Base-by-base conservation (phyloP, 495 filamentous ascomycete species). In the Hyaloscypha variabilis region DNA sequence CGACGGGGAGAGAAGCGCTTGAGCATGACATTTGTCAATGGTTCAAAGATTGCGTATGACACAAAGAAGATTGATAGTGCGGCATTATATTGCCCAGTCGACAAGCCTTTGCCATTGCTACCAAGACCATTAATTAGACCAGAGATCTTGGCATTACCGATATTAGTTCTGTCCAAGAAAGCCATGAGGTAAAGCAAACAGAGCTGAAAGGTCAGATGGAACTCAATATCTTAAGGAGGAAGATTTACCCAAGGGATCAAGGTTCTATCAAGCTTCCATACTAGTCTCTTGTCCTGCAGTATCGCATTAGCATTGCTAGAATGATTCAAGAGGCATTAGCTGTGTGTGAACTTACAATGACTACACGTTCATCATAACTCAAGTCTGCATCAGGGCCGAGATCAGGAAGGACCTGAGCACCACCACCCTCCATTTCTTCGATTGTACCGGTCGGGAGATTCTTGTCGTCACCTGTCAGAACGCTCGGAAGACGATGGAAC, bases 11-110 rank as follows among this genome's bases (percentile, higher is more conserved):
- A 72, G 55, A 89, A 72, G 4, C 79, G 81, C 77, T 97, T 97
- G 63, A 98, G 86, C 24, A 98, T 76, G 57, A 97, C 75, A 74
- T 98, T 97, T 50, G 93, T 96, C 36, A 94, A 65, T 0, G 93
- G 93, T 80, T 97, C 94, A 65, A 93, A 91, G 46, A 93, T 76
- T 42, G 91, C 83, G 76, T 98, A 98, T 24, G 92, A 96, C 28
- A 96, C 84, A 80, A 97, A 98, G 78, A 97, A 97, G 71, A 97
- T 90, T 39, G 89, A 89, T 1, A 97, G 83, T 5, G 87, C 81
- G 11, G 83, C 82, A 73, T 94, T 96, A 77, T 93, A 97, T 71
- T 94, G 86, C 23, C 81, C 77, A 46, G 83, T 77, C 5, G 81
- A 85, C 79, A 96, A 87, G 19, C 11, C 11, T 4, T 17, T 3